Evolutionary conservation across 1,139 yeast species (phyloP), one percentile per base, ranked within the genome.

Genomic region (Taphrina sp.): DNA sequence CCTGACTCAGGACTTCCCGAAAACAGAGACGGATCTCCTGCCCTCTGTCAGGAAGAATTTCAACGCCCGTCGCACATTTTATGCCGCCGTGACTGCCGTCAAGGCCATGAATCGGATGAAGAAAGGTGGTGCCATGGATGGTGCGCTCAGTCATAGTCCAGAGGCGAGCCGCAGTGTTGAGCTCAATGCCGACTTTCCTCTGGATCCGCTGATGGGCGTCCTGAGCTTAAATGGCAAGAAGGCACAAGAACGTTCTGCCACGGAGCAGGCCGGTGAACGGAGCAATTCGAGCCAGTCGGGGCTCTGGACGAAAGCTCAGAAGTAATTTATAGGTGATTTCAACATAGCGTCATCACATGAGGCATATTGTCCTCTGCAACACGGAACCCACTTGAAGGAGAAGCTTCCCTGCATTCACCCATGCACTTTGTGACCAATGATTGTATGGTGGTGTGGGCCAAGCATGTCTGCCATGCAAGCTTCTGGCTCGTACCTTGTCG

Each of bases 31-130:
- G 23, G 71, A 72, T 59, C 63, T 71, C 52, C 64, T 70, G 54
- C 73, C 74, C 10, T 64, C 65, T 3, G 67, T 70, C 51, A 64
- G 65, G 61, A 63, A 68, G 39, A 71, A 69, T 53, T 59, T 67
- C 43, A 63, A 63, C 23, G 55, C 58, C n/a, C 38, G 60, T 17
- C 52, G 53, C 58, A 41, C 49, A 2, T 52, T 52, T 24, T 26
- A 28, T 29, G 56, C 56, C 8, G 56, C 56, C 5, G 35, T 52
- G 31, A 43, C 33, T 7, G 55, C 56, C 5, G 58, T 46, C 29
- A 53, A 33, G 20, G 45, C 55, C 8, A 43, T 56, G 26, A 45
- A 41, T 33, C 45, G 60, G 26, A 53, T 61, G 35, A 46, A 59
- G 14, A 61, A 58, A 17, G 60, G 59, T 4, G 56, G 60, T 12